These are phyloP conservation scores for Ceratocystis papillata DNA, from an alignment of 2,329 filamentous ascomycete genomes.

Conservation along the genomic window DNA sequence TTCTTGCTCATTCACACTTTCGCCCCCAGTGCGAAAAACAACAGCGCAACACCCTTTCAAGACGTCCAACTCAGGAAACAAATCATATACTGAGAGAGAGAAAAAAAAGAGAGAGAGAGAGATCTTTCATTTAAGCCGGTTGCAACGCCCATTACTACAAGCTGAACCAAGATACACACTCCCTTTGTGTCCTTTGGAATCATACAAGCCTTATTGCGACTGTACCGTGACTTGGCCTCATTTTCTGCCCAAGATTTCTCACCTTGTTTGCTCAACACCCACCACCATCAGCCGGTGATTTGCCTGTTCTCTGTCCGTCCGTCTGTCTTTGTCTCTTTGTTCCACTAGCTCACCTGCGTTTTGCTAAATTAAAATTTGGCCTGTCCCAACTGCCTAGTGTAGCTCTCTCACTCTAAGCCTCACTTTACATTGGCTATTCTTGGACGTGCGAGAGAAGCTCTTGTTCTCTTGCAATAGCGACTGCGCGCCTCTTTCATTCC, in stretches of 20 bases:
- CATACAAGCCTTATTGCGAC: neutral
- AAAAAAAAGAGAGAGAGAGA: neutral
- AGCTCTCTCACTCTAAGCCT: neutral
- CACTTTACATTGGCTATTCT: neutral
- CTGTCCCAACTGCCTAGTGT: neutral
- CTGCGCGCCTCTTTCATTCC: slow-evolving; percentile 22
- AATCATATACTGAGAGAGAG: slow-evolving; percentile 18
- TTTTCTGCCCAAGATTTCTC: neutral
- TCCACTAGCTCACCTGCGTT: neutral
- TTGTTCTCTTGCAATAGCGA: slow-evolving; percentile 25
- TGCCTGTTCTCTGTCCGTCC: neutral
- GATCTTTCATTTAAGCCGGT: neutral
- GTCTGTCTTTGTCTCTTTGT: neutral
- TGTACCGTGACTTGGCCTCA: slow-evolving; percentile 3
- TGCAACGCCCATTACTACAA: neutral
- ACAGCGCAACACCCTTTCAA: slow-evolving; percentile 13
- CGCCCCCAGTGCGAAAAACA: slow-evolving; percentile 23
- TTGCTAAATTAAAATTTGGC: neutral
- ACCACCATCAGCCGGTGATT: neutral
- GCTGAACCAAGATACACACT: neutral
- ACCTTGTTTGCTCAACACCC: neutral
- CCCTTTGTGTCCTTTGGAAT: neutral
- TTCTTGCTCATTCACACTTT: slow-evolving; percentile 17
- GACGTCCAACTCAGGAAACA: slow-evolving; percentile 18
- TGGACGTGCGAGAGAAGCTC: slow-evolving; percentile 7